Percentiles rank a stretch among this genome's conserved stretches.
These are phyloP conservation scores for Vitis rotundifolia DNA, from an alignment of 164 flowering plant genomes.

Conservation along the genomic window DNA sequence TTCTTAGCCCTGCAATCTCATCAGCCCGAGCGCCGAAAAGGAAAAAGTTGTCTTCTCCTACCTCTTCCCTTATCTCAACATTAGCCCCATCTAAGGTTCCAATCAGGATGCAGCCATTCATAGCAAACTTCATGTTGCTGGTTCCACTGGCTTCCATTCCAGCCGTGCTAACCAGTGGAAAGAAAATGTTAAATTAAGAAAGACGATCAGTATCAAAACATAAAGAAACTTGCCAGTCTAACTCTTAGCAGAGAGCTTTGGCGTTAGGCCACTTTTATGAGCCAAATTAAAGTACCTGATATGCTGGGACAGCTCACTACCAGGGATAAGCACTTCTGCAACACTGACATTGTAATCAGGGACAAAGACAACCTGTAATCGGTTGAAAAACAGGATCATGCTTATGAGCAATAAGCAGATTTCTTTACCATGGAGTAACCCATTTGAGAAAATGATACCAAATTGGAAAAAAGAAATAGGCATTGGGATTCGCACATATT, in stretches of 20 bases:
- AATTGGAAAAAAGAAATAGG: no score
- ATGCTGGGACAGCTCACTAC: conserved; percentile 44
- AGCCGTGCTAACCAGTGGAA: conserved; percentile 27
- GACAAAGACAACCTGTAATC: conserved; percentile 29
- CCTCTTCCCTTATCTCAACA: conserved; percentile 40
- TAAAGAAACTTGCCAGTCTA: no score
- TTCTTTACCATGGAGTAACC: no score
- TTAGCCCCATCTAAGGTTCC: conserved; percentile 43
- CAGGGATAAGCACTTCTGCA: conserved; percentile 43
- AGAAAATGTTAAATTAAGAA: neutral
- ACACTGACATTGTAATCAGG: conserved; percentile 47
- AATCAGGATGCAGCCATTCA: conserved; percentile 40
- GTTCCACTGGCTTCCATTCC: conserved; percentile 46
- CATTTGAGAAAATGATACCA: no score
- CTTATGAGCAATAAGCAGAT: no score
- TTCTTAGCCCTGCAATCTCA: conserved; percentile 26
- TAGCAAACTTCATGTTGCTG: conserved; percentile 40
- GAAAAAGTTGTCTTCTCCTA: conserved; percentile 34
- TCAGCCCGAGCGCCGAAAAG: conserved; percentile 26
- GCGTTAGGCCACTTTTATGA: no score
- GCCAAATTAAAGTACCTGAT: conserved; percentile 10
- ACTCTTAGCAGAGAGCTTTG: no score
- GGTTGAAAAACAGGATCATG: no score
- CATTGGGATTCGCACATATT: no score
- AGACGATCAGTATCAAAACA: no score